Evolutionary conservation across 768 basidiomycete genomes (phyloP), one percentile per base, ranked within the genome.

Genomic region (Podaxis sp.): DNA sequence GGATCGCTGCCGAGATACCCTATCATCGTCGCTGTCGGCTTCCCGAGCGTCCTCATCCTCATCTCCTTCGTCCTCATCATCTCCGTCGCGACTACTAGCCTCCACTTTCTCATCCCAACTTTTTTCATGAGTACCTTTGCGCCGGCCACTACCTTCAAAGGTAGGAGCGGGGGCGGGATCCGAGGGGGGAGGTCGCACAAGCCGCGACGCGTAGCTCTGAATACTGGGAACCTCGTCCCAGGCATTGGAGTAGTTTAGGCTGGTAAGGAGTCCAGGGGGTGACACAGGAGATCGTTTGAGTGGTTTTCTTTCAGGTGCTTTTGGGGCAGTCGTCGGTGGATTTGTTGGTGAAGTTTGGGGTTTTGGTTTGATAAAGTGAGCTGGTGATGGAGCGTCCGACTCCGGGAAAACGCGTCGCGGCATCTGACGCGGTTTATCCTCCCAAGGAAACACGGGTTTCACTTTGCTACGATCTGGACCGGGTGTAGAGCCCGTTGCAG

Each of bases 401-500:
- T 72, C 74, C 28, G 91, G 93, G 67, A 93, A 93, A 35, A 89
- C 82, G 56, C 92, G 88, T 27, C 78, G 79, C 13, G 91, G 91
- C 63, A 79, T 65, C 51, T 77, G 80, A 35, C 89, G 84, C 11
- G 83, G 87, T 66, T 83, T 82, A 61, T 86, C 82, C 70, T 99
- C 96, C 96, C 96, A 99, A n/a, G 96, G 95, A 72, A 99, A 98
- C 36, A 97, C 78, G 36, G 81, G 76, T 62, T 87, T 88, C 21
- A 95, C 83, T 67, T 90, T 90, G 25, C 73, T 74, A 27, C 77
- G 81, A 69, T 95, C 91, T 3, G 94, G 92, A 64, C 78, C 81
- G 5, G 82, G 81, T 11, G 75, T 73, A 14, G 70, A 65, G 10
- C 77, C 75, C 32, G 70, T 64, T n/a, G 71, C 65, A 40, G 73